Evolutionary conservation across 108 stramenopile species (phyloP), one percentile per base, ranked within the genome.

Genomic region (Cyclotella distinguenda): DNA sequence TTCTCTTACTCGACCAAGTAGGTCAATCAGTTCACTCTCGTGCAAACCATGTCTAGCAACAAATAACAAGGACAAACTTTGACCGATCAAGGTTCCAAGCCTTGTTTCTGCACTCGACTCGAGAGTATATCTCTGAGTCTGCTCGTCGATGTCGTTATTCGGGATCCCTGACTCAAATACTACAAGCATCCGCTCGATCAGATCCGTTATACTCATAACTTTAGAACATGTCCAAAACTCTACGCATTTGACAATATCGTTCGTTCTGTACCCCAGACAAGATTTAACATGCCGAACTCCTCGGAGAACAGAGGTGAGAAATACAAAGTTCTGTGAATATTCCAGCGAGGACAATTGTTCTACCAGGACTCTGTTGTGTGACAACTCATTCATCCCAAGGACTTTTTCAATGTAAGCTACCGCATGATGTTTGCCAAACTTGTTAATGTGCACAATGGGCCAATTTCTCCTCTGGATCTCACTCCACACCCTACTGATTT

Each of bases 1-100:
- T 33, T 80, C 40, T 32, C 19, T 8, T 28, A 71, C 67, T n/a
- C 42, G 40, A 15, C 33, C 55, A 22, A 86, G 72, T 11, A 83
- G 51, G 6, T 74, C 64, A 18, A 77, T 71, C 6, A 86, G 53
- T 56, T 86, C 85, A 31, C 56, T 36, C 49, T 83, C 85, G 33
- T 60, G 77, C 18, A 86, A 58, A n/a, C 85, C 85, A 31, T 86
- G 82, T 13, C 85, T 64, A 4, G 79, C 63, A 0, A 79, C 80
- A 48, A 77, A 82, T 11, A 86, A 52, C 3, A 83, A 66, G 3
- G 80, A 77, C 40, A 86, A 47, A 13, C 82, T 34, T 54, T 80
- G 44, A 10, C 80, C 79, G 9, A 86, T 35, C 21, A 83, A 10
- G 10, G 26, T 15, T 10, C 80, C 82, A 5, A 81, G 44, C 15